Evolutionary conservation across 257 asterid species (phyloP), one percentile per base, ranked within the genome.

Genomic region (Catharanthus roseus): DNA sequence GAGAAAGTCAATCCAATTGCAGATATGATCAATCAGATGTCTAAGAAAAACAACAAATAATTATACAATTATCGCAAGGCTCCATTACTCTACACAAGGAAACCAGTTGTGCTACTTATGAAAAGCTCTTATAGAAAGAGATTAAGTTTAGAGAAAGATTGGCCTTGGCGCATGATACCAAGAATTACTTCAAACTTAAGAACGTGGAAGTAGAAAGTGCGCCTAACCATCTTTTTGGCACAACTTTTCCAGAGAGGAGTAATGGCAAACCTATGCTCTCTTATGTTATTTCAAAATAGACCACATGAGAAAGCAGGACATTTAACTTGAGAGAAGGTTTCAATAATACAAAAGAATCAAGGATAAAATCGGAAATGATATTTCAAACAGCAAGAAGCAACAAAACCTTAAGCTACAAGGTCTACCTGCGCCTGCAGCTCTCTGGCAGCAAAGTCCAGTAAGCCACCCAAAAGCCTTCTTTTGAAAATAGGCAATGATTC

Each of bases 381-480:
- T 73, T 60, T 38, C 65, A 74, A 51, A 60, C 21, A 44, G 56
- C 18, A 72, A 75, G 71, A 45, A 55, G 50, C 65, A 75, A 77
- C 72, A 55, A 42, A n/a, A 65, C 36, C 47, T 54, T 75, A 16
- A 72, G 71, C 67, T 38, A 71, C 33, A 77, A 71, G 57, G 72
- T 69, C 78, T 82, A 93, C 99, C 99, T 93, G 99, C 79, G 80
- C 91, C 85, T 82, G 96, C 76, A 93, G 80, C 75, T 93, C 99
- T 83, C 97, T 87, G 1, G 97, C 96, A 78, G 99, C 83, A 81
- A 93, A 93, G 81, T 91, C 99, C 85, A 93, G 83, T 86, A 93
- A 85, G 84, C 90, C 85, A 65, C 97, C 91, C 86, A 93, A 72
- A 81, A 93, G 96, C 82, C 97, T 88, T 84, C 99, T 80, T 84